phyloP scores from a whole-genome alignment of 306 rosid genomes.

The Prinsepia uniflora region DNA sequence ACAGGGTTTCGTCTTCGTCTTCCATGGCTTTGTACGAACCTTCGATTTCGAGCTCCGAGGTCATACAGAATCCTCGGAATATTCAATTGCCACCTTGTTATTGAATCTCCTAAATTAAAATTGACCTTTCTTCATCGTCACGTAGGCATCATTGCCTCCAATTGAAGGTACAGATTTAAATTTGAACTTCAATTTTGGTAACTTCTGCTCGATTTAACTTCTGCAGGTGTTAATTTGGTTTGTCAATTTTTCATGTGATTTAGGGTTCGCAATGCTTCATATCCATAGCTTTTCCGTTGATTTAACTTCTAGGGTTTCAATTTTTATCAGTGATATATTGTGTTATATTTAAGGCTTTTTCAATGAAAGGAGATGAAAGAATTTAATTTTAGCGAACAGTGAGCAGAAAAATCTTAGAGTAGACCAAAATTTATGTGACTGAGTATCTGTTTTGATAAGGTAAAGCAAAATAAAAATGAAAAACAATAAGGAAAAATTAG shows the following conservation, averaged over 20 bases:
- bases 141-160: conserved; percentile 7
- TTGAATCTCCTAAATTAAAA: conserved; percentile 1
- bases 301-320: conserved; percentile 17
- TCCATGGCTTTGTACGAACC: conserved; percentile 70
- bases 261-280: conserved; percentile 13
- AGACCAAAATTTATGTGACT: not conserved
- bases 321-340: not conserved
- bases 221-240: not conserved
- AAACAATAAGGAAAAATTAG: not conserved
- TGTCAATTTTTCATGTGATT: not conserved
- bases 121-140: not conserved
- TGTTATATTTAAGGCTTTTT: not conserved
- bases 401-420: not conserved
- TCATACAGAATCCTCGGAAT: conserved; percentile 31
- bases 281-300: not conserved
- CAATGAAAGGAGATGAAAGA: not conserved
- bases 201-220: not conserved
- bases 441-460: conserved; percentile 3
- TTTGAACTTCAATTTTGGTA: not conserved
- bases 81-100: conserved; percentile 25
- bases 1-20: conserved; percentile 54
- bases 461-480: not conserved
- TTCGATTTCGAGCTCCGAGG: conserved; percentile 64
- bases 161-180: conserved; percentile 17
- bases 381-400: not conserved